Conservation (phyloP, 148 eudicot genomes). For the Silene conica region DNA sequence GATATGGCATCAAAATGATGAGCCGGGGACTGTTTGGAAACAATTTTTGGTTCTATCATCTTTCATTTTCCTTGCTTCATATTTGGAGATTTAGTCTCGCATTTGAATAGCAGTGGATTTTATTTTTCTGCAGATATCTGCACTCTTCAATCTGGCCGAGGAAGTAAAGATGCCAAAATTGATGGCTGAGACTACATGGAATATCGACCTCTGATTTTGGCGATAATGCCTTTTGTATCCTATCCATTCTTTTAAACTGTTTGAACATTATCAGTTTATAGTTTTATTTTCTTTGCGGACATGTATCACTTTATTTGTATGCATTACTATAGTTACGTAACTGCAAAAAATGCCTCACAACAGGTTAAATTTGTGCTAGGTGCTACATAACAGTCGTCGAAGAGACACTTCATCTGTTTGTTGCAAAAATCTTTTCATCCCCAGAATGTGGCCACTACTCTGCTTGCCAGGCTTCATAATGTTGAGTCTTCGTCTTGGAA, state of each 20-base stretch:
- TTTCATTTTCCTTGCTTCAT: not conserved
- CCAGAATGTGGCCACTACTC: not conserved
- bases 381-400: no score
- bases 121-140: slow-evolving; percentile 43
- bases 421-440: not conserved
- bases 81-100: not conserved
- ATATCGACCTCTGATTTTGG: slow-evolving; percentile 54
- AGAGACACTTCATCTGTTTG: not conserved
- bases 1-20: no score
- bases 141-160: slow-evolving; percentile 48
- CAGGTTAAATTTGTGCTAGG: not conserved
- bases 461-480: no score
- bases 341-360: not conserved
- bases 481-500: not conserved
- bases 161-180: slow-evolving; percentile 50
- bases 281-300: no score
- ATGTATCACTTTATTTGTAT: not conserved
- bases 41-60: not conserved
- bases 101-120: not conserved
- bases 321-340: not conserved
- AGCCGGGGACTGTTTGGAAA: not conserved
- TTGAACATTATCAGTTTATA: not conserved
- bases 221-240: not conserved
- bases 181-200: slow-evolving; percentile 76
- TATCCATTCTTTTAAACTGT: not conserved